Evolutionary conservation across 495 filamentous ascomycete species (phyloP).

Genomic region (Delitschia confertaspora): DNA sequence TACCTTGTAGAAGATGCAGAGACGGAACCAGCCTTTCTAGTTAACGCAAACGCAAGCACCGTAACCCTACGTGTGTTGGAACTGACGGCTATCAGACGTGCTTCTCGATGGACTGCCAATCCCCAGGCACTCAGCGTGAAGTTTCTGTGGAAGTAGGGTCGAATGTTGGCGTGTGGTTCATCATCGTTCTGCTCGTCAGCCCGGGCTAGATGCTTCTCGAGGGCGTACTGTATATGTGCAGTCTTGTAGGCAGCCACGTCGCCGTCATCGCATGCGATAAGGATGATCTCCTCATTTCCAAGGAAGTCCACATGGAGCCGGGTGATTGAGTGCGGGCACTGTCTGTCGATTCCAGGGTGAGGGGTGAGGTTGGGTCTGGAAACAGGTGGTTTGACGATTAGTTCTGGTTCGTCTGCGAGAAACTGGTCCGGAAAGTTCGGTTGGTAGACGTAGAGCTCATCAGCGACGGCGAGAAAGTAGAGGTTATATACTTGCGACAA

Average conservation of each 20-base stretch:
- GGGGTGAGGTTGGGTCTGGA: conserved; percentile 36
- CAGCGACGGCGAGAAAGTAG: conserved; percentile 66
- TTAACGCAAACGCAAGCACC: conserved; percentile 66
- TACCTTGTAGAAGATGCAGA: conserved; percentile 1
- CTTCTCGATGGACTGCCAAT: conserved; percentile 69
- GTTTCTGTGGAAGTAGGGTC: conserved; percentile 39
- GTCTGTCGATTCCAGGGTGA: conserved; percentile 44
- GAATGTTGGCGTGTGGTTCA: background rate
- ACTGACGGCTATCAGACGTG: conserved; percentile 70
- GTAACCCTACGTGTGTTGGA: conserved; percentile 60
- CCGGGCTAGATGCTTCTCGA: conserved; percentile 31
- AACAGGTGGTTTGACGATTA: conserved; percentile 56
- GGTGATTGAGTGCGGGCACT: conserved; percentile 64
- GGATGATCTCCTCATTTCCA: conserved; percentile 69
- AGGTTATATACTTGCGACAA: conserved; percentile 45
- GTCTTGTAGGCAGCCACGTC: conserved; percentile 79
- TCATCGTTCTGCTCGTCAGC: background rate
- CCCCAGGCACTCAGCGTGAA: conserved; percentile 82
- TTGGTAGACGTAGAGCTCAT: conserved; percentile 64
- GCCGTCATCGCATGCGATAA: conserved; percentile 76
- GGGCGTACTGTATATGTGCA: conserved; percentile 42
- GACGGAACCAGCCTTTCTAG: conserved; percentile 10
- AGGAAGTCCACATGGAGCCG: conserved; percentile 69
- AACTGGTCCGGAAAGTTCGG: conserved; percentile 58
- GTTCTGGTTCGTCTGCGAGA: conserved; percentile 50